phyloP scores from a whole-genome alignment of 805 yeast species.

The Cyberlindnera petersonii region DNA sequence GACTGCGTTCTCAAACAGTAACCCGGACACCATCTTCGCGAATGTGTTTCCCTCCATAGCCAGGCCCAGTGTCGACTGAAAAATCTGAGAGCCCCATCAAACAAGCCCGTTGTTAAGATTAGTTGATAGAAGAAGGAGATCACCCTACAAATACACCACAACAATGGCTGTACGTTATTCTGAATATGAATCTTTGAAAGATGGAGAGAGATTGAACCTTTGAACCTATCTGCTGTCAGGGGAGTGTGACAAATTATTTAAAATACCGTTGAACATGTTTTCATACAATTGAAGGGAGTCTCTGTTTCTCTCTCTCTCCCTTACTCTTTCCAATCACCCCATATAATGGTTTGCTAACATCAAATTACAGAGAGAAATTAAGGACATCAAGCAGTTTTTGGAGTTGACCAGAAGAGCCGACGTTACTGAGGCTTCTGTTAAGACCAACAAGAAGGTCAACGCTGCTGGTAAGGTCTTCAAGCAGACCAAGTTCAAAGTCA shows the following conservation, averaged over 20 bases:
- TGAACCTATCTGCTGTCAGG: background rate
- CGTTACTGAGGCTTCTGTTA: slow-evolving; percentile 89
- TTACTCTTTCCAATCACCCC: no score
- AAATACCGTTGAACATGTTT: no score
- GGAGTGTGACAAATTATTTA: background rate
- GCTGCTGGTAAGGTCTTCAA: slow-evolving; percentile 79
- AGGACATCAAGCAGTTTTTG: slow-evolving; percentile 95
- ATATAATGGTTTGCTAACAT: slow-evolving; percentile 14
- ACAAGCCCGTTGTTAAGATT: background rate
- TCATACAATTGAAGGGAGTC: no score
- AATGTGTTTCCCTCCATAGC: background rate
- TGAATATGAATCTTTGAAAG: background rate
- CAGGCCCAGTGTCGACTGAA: no score
- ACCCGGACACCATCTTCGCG: slow-evolving; percentile 3
- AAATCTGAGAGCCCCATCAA: slow-evolving; percentile 12
- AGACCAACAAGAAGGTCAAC: slow-evolving; percentile 82
- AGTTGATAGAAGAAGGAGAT: background rate
- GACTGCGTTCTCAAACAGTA: slow-evolving; percentile 7
- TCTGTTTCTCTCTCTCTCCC: no score
- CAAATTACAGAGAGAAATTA: slow-evolving; percentile 56
- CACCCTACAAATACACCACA: slow-evolving; percentile 7
- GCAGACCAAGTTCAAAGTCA: slow-evolving; percentile 98
- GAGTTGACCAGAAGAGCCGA: slow-evolving; percentile 96
- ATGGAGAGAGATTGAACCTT: background rate
- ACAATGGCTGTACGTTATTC: slow-evolving; percentile 14